Evolutionary conservation across 177 flowering plant genomes (phyloP).

Genomic region (Telopea speciosissima): DNA sequence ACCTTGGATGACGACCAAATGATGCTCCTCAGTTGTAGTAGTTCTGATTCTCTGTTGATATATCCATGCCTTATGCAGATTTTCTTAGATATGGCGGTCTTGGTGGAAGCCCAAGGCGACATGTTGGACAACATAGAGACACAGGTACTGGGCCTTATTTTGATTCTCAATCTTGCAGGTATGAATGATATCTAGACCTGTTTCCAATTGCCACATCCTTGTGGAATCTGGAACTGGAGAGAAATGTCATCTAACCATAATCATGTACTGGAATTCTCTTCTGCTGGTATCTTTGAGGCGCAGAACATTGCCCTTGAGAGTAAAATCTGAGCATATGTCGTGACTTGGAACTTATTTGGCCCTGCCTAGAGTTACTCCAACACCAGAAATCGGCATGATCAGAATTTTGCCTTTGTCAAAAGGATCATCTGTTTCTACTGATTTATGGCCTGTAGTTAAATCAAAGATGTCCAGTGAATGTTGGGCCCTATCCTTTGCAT

Average conservation of each 20-base stretch:
- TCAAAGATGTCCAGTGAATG: no score
- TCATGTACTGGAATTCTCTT: neutral
- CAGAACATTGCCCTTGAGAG: neutral
- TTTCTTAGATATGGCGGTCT: conserved; percentile 66
- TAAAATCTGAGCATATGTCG: neutral
- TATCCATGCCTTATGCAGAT: conserved; percentile 30
- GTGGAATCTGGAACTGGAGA: neutral
- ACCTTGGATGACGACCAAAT: no score
- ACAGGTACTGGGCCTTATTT: neutral
- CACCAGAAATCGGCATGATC: neutral
- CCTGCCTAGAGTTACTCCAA: neutral
- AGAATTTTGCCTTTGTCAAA: neutral
- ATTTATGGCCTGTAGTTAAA: neutral
- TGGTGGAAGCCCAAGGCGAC: conserved; percentile 81
- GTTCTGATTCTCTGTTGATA: neutral
- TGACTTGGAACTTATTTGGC: neutral
- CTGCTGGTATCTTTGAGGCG: neutral
- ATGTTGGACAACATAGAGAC: conserved; percentile 68
- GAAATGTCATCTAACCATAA: neutral
- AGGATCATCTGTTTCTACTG: neutral
- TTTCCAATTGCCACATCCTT: neutral
- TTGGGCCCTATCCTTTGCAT: no score
- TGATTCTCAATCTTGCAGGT: neutral
- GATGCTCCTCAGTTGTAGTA: no score
- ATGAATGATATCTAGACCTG: neutral